Evolutionary conservation across 495 filamentous ascomycete species (phyloP), one percentile per base, ranked within the genome.

Genomic region (Xylaria cubensis): DNA sequence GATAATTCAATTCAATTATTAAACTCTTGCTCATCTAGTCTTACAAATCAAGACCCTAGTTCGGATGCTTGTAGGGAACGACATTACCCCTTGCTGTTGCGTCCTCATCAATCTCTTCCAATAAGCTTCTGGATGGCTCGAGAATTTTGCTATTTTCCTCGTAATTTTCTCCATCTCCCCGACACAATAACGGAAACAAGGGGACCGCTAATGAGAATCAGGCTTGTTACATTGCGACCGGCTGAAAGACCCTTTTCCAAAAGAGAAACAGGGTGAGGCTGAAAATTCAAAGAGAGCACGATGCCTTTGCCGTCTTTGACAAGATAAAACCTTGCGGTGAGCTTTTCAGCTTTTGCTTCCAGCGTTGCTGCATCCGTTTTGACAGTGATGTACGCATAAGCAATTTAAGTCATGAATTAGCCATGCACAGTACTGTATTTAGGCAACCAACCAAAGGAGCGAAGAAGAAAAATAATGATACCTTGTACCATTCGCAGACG

Each of bases 341-440:
- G 44, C 34, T 2, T 41, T 64, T 64, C 61, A 0, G 7, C 12
- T 21, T 36, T 34, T 6, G 32, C 36, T 46, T 41, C n/a, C 29
- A 64, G 19, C 3, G 59, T 39, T n/a, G 39, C 34, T 10, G 21
- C 59, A 32, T 63, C 59, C 19, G 59, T 32, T 63, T 63, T 29
- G 59, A 63, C 59, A 15, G 59, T 63, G 59, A 10, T 63, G 59
- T 63, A 42, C 15, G 39, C 39, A 10, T 63, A 63, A n/a, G 59
- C 32, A 10, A 63, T 32, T n/a, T 32, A 42, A 24, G 4, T 56
- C 53, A 56, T 32, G 34, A 39, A 63, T 39, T n/a, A 63, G 59
- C 7, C 59, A n/a, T n/a, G 17, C 34, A 21, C n/a, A n/a, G n/a
- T 39, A 1, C 29, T 17, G 39, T 39, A 44, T 19, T 63, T 32